phyloP scores from a whole-genome alignment of 1,284 basidiomycete species.

The Ceratobasidium papillatum region DNA sequence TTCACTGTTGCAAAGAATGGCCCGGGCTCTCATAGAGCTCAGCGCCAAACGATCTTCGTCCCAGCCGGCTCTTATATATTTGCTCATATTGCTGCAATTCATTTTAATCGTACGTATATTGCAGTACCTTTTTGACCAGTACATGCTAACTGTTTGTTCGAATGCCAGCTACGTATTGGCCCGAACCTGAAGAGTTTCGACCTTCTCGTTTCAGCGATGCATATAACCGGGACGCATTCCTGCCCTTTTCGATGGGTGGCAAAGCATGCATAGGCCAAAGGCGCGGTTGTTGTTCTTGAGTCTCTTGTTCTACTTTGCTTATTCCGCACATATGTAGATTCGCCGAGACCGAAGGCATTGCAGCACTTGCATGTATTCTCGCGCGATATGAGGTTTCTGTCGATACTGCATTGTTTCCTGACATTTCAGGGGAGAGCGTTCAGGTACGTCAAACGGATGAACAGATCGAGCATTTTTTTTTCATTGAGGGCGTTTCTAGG shows the following conservation, averaged over 20 bases:
- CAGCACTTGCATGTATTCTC: background rate
- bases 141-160: background rate
- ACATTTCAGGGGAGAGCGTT: background rate
- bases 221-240: constrained; percentile 33
- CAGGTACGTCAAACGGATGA: no score
- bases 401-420: background rate
- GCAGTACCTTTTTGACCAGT: background rate
- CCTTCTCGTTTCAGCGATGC: constrained; percentile 29
- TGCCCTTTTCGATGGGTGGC: constrained; percentile 35
- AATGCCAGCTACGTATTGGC: constrained; percentile 36
- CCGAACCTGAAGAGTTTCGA: constrained; percentile 39
- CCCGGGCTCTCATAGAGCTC: background rate
- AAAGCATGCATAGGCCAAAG: constrained; percentile 36
- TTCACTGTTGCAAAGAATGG: background rate
- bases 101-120: constrained; percentile 16
- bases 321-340: constrained; percentile 8
- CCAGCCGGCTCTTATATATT: background rate
- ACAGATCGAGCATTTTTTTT: no score
- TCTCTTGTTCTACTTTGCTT: background rate
- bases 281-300: background rate
- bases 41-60: background rate
- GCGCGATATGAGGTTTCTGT: background rate
- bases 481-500: no score
- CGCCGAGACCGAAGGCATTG: constrained; percentile 36
- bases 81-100: background rate